A percentile compares a stretch with the other conserved stretches of the same genome.
Evolutionary conservation across 768 basidiomycete species (phyloP).

Genomic region (Pulveroboletus frians): DNA sequence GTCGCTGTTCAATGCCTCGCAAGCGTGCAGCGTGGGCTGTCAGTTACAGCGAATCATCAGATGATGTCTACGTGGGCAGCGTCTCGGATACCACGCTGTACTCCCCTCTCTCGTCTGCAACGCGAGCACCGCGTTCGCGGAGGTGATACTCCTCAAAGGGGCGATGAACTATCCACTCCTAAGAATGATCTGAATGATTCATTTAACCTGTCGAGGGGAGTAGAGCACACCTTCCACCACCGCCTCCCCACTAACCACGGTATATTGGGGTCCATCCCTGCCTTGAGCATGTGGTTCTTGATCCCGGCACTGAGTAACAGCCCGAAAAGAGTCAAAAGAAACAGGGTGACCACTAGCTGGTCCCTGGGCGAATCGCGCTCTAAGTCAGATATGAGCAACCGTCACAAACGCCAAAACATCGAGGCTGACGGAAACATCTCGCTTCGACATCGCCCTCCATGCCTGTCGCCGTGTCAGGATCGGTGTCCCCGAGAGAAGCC

Average conservation of each 20-base stretch:
- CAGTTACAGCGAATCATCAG: conserved; percentile 1
- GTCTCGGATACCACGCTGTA: conserved; percentile 41
- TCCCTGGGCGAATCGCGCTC: conserved; percentile 95
- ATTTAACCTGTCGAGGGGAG: conserved; percentile 15
- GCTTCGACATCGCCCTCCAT: conserved; percentile 96
- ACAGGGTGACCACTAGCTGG: conserved; percentile 88
- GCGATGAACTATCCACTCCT: conserved; percentile 44
- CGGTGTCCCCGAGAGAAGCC: conserved; percentile 77
- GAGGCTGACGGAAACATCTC: conserved; percentile 84
- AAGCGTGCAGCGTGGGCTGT: neutral
- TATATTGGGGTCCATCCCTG: conserved; percentile 59
- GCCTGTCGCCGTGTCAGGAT: conserved; percentile 90
- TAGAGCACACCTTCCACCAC: conserved; percentile 77
- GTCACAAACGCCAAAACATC: conserved; percentile 30
- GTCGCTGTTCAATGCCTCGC: neutral
- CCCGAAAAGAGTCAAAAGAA: conserved; percentile 82
- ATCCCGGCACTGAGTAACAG: conserved; percentile 81
- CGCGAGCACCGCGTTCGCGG: conserved; percentile 31
- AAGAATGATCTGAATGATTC: conserved; percentile 15
- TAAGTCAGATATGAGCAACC: conserved; percentile 33
- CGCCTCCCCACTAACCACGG: conserved; percentile 59
- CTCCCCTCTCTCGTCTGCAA: conserved; percentile 34
- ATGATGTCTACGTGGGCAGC: conserved; percentile 18
- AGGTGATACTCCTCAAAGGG: conserved; percentile 50
- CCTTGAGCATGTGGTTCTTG: conserved; percentile 75